These are phyloP conservation scores for Sclerotinia borealis DNA, from an alignment of 2,329 filamentous ascomycete genomes.

Conservation along the genomic window DNA sequence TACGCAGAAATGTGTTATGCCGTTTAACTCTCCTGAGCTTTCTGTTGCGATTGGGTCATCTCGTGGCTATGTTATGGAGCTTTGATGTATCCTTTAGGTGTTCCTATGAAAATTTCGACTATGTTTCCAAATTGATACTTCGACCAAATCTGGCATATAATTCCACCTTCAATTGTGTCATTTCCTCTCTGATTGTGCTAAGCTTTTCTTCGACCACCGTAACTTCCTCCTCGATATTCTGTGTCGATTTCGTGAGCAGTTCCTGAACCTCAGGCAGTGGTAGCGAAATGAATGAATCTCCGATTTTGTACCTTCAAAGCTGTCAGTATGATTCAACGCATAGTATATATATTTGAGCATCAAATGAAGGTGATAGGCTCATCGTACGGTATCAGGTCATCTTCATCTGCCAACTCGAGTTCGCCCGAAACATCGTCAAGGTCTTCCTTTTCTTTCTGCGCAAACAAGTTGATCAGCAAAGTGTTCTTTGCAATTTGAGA, in stretches of 20 bases:
- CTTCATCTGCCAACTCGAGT: conserved; percentile 90
- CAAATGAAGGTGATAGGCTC: background rate
- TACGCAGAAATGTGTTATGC: background rate
- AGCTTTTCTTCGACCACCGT: conserved; percentile 71
- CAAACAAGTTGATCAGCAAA: background rate
- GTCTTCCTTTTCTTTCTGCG: conserved; percentile 96
- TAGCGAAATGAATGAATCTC: conserved; percentile 89
- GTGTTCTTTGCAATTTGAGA: conserved; percentile 14
- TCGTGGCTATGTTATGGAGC: background rate
- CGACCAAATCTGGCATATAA: conserved; percentile 92
- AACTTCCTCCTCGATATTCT: conserved; percentile 72
- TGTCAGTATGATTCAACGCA: conserved; percentile 8
- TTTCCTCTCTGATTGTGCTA: conserved; percentile 70
- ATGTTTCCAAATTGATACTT: conserved; percentile 95
- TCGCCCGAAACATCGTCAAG: conserved; percentile 88
- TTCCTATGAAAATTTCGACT: conserved; percentile 32
- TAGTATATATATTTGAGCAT: background rate
- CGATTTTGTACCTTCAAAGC: conserved; percentile 82
- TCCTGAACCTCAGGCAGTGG: conserved; percentile 80
- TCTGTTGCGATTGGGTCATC: background rate
- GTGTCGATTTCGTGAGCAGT: conserved; percentile 66
- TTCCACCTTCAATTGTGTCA: conserved; percentile 83
- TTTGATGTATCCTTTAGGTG: conserved; percentile 3
- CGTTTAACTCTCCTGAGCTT: background rate
- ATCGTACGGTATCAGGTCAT: conserved; percentile 80